Evolutionary conservation across 805 yeast genomes (phyloP), one percentile per base, ranked within the genome.

Genomic region (Wickerhamomyces sydowiorum): DNA sequence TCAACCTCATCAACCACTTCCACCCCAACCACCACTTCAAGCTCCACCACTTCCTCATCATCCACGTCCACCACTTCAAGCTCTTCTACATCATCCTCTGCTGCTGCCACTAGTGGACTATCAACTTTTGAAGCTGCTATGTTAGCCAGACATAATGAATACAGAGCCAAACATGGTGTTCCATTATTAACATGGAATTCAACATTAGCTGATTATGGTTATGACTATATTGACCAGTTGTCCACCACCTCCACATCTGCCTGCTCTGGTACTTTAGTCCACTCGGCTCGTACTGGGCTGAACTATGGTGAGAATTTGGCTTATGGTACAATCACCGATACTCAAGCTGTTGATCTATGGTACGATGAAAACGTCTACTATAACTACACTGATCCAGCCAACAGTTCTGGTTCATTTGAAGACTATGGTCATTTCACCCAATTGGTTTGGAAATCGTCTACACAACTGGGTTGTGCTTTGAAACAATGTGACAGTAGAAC

Each of bases 251-350:
- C 53, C 3, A 37, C 54, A 6, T 73, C 74, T 53, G 80, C 86
- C 56, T 71, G 79, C 58, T 75, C 80, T 7, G 87, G 84, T 49
- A 62, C 67, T 41, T 67, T 84, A 50, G 61, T 70, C 15, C 91
- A 85, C 63, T 79, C 88, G 18, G 68, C 72, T 29, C 81, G 85
- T 29, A 69, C 70, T 18, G 57, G 58, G 14, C 27, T 36, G 17
- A 40, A 48, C 21, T 81, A 80, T 59, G 93, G 93, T 65, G 91
- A 85, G 60, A 85, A 85, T 65, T 69, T 85, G 50, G 90, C 89
- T 15, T 73, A 78, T 32, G 91, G 88, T 46, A 72, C 72, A 50
- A 60, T 70, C 12, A 45, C 54, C 20, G 53, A 61, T 18, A 38
- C 46, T 17, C 57, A 57, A 35, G 75, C 74, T 18, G 84, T 82